Conservation (phyloP, 2,329 filamentous ascomycete species). For the Sporothrix pseudoabietina region DNA sequence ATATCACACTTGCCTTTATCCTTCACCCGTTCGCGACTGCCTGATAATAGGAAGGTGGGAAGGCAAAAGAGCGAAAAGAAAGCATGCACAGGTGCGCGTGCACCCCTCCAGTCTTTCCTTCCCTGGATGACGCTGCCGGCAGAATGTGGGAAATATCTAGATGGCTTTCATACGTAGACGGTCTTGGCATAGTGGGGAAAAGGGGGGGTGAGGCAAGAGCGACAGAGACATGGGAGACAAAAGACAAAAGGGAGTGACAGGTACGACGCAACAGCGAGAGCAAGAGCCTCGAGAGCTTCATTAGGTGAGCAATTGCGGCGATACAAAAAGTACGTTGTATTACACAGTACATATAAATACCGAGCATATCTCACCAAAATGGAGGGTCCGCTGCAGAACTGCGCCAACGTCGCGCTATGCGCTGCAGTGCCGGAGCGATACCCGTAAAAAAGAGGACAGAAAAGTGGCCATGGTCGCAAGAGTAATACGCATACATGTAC, state of each 20-base stretch:
- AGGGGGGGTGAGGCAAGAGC: neutral
- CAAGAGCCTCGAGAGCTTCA: neutral
- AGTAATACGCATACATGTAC: too few species aligned
- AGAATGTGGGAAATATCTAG: slow-evolving; percentile 23
- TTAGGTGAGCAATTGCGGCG: neutral
- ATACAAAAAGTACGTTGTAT: neutral
- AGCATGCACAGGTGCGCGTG: slow-evolving; percentile 14
- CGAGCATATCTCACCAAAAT: neutral
- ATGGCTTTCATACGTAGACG: slow-evolving; percentile 21
- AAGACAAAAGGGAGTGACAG: neutral
- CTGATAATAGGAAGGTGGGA: neutral
- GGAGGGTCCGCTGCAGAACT: neutral
- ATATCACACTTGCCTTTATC: neutral
- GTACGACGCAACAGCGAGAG: neutral
- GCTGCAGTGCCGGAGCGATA: slow-evolving; percentile 2
- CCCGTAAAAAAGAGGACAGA: slow-evolving; percentile 10
- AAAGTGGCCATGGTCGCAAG: slow-evolving; percentile 5
- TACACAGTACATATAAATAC: neutral
- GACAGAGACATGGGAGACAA: neutral
- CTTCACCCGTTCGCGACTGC: neutral
- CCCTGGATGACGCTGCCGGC: slow-evolving; percentile 14
- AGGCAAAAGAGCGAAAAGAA: neutral
- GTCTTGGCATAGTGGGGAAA: slow-evolving; percentile 24
- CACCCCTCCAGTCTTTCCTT: neutral
- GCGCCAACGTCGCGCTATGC: slow-evolving; percentile 15